Evolutionary conservation across 208 protist species (phyloP), one percentile per base, ranked within the genome.

Genomic region (Leishmania turanica): DNA sequence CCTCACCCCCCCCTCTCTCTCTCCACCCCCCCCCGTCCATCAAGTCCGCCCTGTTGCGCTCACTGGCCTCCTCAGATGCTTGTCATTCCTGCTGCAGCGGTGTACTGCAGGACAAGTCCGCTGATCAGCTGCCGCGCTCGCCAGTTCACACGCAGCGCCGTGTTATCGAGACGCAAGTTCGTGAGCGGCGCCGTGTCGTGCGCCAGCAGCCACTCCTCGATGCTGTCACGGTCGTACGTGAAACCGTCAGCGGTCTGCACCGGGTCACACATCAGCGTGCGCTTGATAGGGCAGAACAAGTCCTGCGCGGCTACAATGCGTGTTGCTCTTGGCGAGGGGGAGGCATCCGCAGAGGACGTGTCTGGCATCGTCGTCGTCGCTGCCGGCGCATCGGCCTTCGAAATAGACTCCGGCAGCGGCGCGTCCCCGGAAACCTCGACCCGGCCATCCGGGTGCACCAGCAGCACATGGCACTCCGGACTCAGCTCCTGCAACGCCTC

Each of bases 161-260:
- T 65, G 15, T 45, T 81, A 42, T 34, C 70, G 2, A 96, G 81
- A 2, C 66, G 81, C 64, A 96, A 49, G 78, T 94, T 94, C 40
- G 92, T 97, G 79, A 93, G 84, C 62, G 93, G 93, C 17, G 90
- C 91, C 24, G 85, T 88, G 54, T 83, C 72, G 62, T 86, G 86
- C 42, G 53, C 45, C 4, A 60, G 64, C 24, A 97, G 80, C 95
- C 96, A 98, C 77, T 81, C 78, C 75, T 89, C 79, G 45, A 98
- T 97, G 37, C 88, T 91, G 53, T 91, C 88, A 34, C 94, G 86
- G 34, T 98, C 94, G 83, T 97, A 98, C n/a, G 92, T 96, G 82
- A 96, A 90, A 34, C 92, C 92, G 73, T 98, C 94, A 54, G 65
- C 68, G 11, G 95, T 95, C n/a, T 78, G 54, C n/a, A 98, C 96